phyloP scores from a whole-genome alignment of 768 basidiomycete genomes.

The Hemileccinum rubropunctum region DNA sequence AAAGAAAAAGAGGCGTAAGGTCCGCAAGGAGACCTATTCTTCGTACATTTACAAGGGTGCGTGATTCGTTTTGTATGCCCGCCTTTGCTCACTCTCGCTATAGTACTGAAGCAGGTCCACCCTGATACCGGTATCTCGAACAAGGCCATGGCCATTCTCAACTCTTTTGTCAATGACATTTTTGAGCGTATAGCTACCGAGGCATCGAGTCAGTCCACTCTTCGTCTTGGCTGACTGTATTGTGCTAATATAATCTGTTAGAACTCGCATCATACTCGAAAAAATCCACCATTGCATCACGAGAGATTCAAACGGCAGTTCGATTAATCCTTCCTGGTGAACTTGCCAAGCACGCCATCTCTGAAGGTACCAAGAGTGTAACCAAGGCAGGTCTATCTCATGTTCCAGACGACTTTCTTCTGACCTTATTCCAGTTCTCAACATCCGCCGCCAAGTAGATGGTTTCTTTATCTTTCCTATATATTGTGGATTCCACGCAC shows the following conservation, averaged over 20 bases:
- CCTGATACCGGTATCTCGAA: slow-evolving; percentile 99
- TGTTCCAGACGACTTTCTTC: neutral
- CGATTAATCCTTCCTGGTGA: slow-evolving; percentile 96
- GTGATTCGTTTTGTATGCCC: neutral
- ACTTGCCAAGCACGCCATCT: slow-evolving; percentile 97
- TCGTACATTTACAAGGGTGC: slow-evolving; percentile 93
- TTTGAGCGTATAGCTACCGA: slow-evolving; percentile 91
- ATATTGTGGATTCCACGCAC: slow-evolving; percentile 11
- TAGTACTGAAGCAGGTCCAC: slow-evolving; percentile 95
- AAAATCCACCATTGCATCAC: slow-evolving; percentile 98
- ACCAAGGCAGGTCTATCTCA: slow-evolving; percentile 44
- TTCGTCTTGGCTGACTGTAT: neutral
- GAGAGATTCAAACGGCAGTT: slow-evolving; percentile 96
- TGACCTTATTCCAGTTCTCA: slow-evolving; percentile 35
- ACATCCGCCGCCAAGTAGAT: slow-evolving; percentile 44
- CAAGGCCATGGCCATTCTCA: slow-evolving; percentile 91
- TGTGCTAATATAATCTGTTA: slow-evolving; percentile 25
- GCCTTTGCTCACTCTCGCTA: slow-evolving; percentile 1
- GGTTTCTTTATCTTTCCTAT: slow-evolving; percentile 10
- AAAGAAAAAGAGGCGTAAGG: slow-evolving; percentile 88
- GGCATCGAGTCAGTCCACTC: slow-evolving; percentile 66
- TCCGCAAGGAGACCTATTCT: slow-evolving; percentile 88
- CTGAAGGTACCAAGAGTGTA: slow-evolving; percentile 83
- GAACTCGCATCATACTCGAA: slow-evolving; percentile 98
- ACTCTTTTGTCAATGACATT: slow-evolving; percentile 93